These are phyloP conservation scores for Diaporthe aspalathi DNA, from an alignment of 2,329 filamentous ascomycete species.

Conservation along the genomic window DNA sequence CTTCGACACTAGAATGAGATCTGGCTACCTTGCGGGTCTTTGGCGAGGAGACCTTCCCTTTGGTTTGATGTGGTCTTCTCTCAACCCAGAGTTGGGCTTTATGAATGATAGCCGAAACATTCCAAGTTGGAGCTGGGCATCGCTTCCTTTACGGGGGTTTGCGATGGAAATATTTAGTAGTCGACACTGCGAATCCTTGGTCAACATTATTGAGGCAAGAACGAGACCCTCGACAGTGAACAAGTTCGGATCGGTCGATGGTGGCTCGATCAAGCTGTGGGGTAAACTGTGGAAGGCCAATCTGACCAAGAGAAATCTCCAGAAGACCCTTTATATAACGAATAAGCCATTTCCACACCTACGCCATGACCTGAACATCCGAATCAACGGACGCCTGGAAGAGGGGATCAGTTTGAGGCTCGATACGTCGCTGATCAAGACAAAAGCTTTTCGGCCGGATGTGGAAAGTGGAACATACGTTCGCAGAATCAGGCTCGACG, in stretches of 20 bases:
- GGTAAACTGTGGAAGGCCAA: neutral
- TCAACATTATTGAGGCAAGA: neutral
- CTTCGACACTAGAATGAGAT: neutral
- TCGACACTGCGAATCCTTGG: neutral
- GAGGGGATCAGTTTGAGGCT: too few relatives aligned
- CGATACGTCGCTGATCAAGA: neutral
- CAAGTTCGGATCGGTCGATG: neutral
- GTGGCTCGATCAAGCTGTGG: neutral
- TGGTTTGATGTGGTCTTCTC: neutral
- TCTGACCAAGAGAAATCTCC: too few relatives aligned
- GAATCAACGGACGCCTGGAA: neutral
- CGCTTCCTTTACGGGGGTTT: neutral
- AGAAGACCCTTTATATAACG: too few relatives aligned
- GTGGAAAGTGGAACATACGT: neutral
- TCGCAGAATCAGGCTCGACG: neutral
- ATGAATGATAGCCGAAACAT: neutral
- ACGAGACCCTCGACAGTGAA: neutral
- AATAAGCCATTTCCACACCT: too few relatives aligned
- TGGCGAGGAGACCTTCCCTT: neutral
- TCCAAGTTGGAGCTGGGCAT: neutral
- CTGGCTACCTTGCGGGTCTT: neutral
- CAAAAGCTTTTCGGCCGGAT: too few relatives aligned
- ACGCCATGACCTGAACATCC: neutral
- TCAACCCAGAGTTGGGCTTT: too few relatives aligned
- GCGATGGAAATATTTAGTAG: too few relatives aligned